A percentile compares a stretch with the other conserved stretches of the same genome.
Evolutionary conservation across 306 rosid species (phyloP).

Genomic region (Clitoria ternatea): DNA sequence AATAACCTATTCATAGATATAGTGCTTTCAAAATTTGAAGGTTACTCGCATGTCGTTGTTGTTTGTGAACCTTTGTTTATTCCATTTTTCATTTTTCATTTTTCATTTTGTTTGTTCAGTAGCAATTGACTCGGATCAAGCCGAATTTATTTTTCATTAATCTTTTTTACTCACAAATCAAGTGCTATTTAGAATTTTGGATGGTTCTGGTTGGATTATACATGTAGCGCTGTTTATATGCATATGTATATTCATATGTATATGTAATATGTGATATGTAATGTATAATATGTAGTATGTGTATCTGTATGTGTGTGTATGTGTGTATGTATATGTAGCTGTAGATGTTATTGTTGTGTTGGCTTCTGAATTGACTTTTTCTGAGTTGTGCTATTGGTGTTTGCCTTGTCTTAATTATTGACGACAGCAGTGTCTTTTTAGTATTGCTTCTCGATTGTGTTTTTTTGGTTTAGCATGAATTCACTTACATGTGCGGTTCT

Average conservation of each 20-base stretch:
- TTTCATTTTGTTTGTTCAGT: conserved; percentile 16
- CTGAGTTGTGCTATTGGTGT: not conserved
- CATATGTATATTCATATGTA: too few relatives aligned
- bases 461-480: conserved; percentile 14
- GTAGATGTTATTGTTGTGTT: not conserved
- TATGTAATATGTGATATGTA: too few relatives aligned
- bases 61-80: not conserved
- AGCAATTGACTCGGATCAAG: conserved; percentile 18
- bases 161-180: not conserved
- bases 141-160: not conserved
- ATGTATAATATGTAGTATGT: too few relatives aligned
- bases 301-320: too few relatives aligned
- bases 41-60: not conserved
- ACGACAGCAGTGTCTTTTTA: not conserved
- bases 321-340: too few relatives aligned
- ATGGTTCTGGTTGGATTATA: not conserved
- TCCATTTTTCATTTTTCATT: not conserved
- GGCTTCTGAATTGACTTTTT: not conserved
- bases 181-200: not conserved
- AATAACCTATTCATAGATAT: not conserved
- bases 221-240: not conserved
- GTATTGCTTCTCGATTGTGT: not conserved
- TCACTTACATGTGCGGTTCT: conserved; percentile 11
- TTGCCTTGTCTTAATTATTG: conserved; percentile 7
- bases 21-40: not conserved